Base-by-base conservation (phyloP, 768 basidiomycete genomes). In the Suillus clintonianus region DNA sequence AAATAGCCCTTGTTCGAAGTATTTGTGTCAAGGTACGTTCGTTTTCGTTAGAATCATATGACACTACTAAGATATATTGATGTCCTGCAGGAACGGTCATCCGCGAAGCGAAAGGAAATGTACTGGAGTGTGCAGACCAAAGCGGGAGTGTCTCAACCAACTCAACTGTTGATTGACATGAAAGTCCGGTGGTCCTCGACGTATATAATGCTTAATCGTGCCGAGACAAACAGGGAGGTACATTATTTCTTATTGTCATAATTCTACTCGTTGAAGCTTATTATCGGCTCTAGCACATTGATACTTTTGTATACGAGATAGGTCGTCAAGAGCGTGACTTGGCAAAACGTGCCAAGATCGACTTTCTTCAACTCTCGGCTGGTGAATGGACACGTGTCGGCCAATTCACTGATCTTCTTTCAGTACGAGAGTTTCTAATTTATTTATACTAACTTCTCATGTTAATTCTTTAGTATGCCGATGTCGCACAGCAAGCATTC, bases 161-260 rank as follows among this genome's bases (percentile, higher is more conserved):
- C 19, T 8, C 54, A 66, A 14, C 69, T 77, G 1, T 53, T 76
- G 14, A 48, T 75, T 17, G 72, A 77, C 61, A 75, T 76, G 75
- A 64, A 62, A 6, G 71, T 77, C 8, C 56, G 70, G 8, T 79
- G 78, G 76, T 78, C 71, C 0, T 78, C 74, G 1, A 77, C 71
- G 0, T 77, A 69, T 59, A 47, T 66, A 17, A 65, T 64, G 60
- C 27, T 43, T 11, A 61, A 68, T 57, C 64, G 65, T 15, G 70
- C 71, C 4, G 60, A 68, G 32, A 30, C 37, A 36, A 56, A 71
- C 32, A 68, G 66, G 57, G 51, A 62, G 55, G 72, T 69, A 59
- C n/a, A 62, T 61, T 61, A 41, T 36, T 59, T 56, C 56, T 53
- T 39, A 55, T 62, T 39, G 70, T 37, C 13, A 13, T 13, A 11